phyloP scores from a whole-genome alignment of 805 yeast genomes.

The Yarrowia deformans region DNA sequence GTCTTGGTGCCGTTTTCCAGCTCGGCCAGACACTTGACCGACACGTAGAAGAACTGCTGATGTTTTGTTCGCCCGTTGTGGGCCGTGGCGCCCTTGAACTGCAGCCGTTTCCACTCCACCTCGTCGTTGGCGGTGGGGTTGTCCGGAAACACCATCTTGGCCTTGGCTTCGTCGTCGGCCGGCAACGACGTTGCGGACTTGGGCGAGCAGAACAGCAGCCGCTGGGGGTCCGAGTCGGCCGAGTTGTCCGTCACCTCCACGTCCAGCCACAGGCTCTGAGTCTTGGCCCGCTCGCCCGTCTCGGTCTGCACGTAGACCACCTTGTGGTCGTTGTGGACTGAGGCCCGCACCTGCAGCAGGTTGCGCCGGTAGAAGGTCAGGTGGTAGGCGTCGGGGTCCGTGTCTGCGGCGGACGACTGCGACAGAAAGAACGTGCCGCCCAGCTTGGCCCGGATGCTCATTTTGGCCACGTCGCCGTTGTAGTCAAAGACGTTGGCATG shows the following conservation, averaged over 20 bases:
- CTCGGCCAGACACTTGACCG: constrained; percentile 45
- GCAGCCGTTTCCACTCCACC: constrained; percentile 48
- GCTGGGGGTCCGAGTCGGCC: constrained; percentile 42
- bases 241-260: constrained; percentile 44
- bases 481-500: constrained; percentile 27
- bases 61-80: constrained; percentile 48
- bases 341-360: constrained; percentile 46
- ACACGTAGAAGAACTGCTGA: constrained; percentile 44
- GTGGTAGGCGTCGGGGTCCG: constrained; percentile 42
- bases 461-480: constrained; percentile 29
- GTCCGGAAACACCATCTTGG: constrained; percentile 45
- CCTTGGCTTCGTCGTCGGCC: constrained; percentile 38
- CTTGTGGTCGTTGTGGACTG: constrained; percentile 45
- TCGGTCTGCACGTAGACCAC: constrained; percentile 44
- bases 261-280: constrained; percentile 44
- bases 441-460: constrained; percentile 26
- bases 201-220: constrained; percentile 45
- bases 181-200: constrained; percentile 40
- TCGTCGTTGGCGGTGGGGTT: constrained; percentile 46
- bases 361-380: constrained; percentile 47
- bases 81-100: constrained; percentile 49
- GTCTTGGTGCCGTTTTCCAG: constrained; percentile 46
- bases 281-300: constrained; percentile 42
- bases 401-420: constrained; percentile 16
- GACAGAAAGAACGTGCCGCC: constrained; percentile 31